phyloP scores from a whole-genome alignment of 2,329 filamentous ascomycete genomes.

The Penicillium capsulatum region DNA sequence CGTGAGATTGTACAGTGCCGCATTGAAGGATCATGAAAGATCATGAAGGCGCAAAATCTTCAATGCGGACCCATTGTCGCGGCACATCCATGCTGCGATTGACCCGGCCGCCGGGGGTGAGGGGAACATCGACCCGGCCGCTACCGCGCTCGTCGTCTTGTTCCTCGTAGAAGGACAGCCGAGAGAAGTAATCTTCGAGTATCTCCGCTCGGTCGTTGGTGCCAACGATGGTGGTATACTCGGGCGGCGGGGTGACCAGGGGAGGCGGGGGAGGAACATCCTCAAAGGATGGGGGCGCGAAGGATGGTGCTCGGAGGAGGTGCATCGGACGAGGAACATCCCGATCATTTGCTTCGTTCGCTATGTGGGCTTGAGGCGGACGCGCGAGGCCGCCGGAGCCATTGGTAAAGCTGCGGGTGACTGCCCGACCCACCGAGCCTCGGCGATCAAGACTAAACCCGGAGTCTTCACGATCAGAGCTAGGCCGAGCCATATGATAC shows the following conservation, averaged over 20 bases:
- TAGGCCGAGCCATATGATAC: constrained; percentile 14
- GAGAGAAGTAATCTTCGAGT: constrained; percentile 80
- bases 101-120: constrained; percentile 60
- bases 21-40: background rate
- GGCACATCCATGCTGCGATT: constrained; percentile 63
- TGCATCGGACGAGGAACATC: constrained; percentile 68
- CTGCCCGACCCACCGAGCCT: constrained; percentile 17
- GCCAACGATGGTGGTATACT: constrained; percentile 75
- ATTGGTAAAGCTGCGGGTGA: constrained; percentile 39
- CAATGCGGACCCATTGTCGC: constrained; percentile 50
- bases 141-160: constrained; percentile 50
- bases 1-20: constrained; percentile 8
- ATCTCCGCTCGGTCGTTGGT: constrained; percentile 61
- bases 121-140: constrained; percentile 53
- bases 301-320: constrained; percentile 75
- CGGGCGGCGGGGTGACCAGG: constrained; percentile 73
- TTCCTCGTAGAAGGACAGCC: constrained; percentile 66
- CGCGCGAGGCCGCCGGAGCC: constrained; percentile 40
- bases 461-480: constrained; percentile 30
- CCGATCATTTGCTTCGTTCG: constrained; percentile 44
- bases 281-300: constrained; percentile 82
- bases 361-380: constrained; percentile 50
- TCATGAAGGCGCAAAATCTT: constrained; percentile 27
- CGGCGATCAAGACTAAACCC: constrained; percentile 18
- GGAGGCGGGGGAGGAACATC: constrained; percentile 73